A percentile compares a stretch with the other conserved stretches of the same genome.
Evolutionary conservation across 2,329 filamentous ascomycete genomes (phyloP).

Genomic region (Blumeriella jaapii): DNA sequence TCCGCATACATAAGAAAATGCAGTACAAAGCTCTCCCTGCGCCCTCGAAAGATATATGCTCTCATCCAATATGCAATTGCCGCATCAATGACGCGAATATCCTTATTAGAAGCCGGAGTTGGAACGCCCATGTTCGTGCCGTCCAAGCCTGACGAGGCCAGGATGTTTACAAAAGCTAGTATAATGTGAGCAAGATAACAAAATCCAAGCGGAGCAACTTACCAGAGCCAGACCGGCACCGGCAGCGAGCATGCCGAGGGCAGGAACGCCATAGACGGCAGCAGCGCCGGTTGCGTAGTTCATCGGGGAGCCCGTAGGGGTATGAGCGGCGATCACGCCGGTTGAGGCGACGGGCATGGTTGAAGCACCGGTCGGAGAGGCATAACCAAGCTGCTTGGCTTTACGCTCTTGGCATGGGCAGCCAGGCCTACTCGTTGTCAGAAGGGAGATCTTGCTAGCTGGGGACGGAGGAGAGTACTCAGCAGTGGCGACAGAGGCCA

Average conservation of each 20-base stretch:
- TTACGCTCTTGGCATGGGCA: slow-evolving; percentile 6
- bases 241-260: slow-evolving; percentile 25
- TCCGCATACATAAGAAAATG: too few species aligned
- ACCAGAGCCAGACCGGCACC: slow-evolving; percentile 28
- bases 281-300: slow-evolving; percentile 23
- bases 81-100: too few species aligned
- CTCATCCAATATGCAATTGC: too few species aligned
- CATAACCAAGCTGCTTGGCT: too few species aligned
- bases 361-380: slow-evolving; percentile 5
- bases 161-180: slow-evolving; percentile 23
- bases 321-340: slow-evolving; percentile 13
- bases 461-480: too few species aligned
- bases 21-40: too few species aligned
- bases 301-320: slow-evolving; percentile 22
- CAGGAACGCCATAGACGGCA: slow-evolving; percentile 22
- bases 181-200: slow-evolving; percentile 10
- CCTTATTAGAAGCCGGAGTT: too few species aligned
- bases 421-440: slow-evolving; percentile 12
- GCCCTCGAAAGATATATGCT: too few species aligned
- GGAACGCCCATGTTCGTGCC: too few species aligned
- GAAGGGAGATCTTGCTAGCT: slow-evolving; percentile 4
- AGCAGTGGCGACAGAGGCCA: slow-evolving; percentile 22
- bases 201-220: slow-evolving; percentile 5
- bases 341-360: slow-evolving; percentile 12
- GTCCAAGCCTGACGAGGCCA: slow-evolving; percentile 8